Percentiles rank a stretch among this genome's conserved stretches.
These are phyloP conservation scores for Yamadazyma oceani DNA, from an alignment of 1,139 yeast species.

Conservation along the genomic window DNA sequence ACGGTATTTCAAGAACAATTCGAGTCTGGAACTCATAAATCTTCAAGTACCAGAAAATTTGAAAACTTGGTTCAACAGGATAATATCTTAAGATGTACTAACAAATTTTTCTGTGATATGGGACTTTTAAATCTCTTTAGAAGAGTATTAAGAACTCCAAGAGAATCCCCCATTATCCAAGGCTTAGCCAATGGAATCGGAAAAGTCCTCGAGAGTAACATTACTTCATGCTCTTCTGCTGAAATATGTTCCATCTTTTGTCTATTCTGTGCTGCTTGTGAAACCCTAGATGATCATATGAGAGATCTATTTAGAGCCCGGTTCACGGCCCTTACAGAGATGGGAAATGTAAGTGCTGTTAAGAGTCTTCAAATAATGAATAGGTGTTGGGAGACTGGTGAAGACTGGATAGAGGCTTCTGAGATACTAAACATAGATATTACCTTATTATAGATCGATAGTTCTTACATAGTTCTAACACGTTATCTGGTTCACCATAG, in stretches of 20 bases:
- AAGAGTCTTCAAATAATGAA: conserved; percentile 50
- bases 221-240: conserved; percentile 50
- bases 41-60: conserved; percentile 8
- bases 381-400: conserved; percentile 57
- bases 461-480: too few species aligned
- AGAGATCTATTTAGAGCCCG: conserved; percentile 39
- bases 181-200: conserved; percentile 47
- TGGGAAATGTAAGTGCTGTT: conserved; percentile 52
- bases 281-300: conserved; percentile 36
- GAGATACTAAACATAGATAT: conserved; percentile 45
- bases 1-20: conserved; percentile 1
- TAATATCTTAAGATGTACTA: conserved; percentile 49
- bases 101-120: conserved; percentile 53
- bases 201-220: conserved; percentile 29
- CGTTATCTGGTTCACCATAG: too few species aligned
- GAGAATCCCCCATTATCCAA: conserved; percentile 46
- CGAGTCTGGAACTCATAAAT: conserved; percentile 2
- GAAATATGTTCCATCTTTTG: conserved; percentile 58
- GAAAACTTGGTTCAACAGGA: conserved; percentile 31
- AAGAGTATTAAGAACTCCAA: conserved; percentile 50
- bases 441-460: conserved; percentile 39
- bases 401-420: conserved; percentile 58
- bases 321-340: conserved; percentile 34
- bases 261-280: conserved; percentile 61
- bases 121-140: conserved; percentile 59